A percentile compares a stretch with the other conserved stretches of the same genome.
Conservation (phyloP, 179 eudicot genomes). For the Gypsophila paniculata region DNA sequence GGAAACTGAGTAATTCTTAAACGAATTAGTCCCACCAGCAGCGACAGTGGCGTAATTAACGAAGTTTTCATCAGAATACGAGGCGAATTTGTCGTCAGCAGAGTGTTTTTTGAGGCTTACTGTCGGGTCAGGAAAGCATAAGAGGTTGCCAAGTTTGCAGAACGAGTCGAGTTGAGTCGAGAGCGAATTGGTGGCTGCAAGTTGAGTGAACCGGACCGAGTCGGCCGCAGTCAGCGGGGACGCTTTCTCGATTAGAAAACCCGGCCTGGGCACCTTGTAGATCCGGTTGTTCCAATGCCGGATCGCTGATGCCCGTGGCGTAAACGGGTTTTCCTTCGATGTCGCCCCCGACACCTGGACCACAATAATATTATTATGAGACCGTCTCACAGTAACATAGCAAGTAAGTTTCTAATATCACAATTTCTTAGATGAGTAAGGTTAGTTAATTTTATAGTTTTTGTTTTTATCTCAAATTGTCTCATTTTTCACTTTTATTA, state of each 20-base stretch:
- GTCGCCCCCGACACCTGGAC: slow-evolving; percentile 13
- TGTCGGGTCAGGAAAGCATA: slow-evolving; percentile 45
- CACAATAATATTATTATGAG: too few species aligned
- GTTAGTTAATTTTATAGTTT: too few species aligned
- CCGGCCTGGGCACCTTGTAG: slow-evolving; percentile 64
- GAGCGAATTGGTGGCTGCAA: slow-evolving; percentile 48
- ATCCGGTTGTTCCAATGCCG: slow-evolving; percentile 80
- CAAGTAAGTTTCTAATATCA: too few species aligned
- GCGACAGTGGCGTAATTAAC: slow-evolving; percentile 56
- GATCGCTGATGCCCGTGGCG: slow-evolving; percentile 50
- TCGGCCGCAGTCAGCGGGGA: slow-evolving; percentile 60
- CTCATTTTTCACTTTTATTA: too few species aligned
- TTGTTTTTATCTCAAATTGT: too few species aligned
- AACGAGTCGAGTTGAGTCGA: slow-evolving; percentile 48
- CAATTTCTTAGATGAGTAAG: too few species aligned
- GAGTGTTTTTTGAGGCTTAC: slow-evolving; percentile 37
- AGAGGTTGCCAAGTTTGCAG: slow-evolving; percentile 60
- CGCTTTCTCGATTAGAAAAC: slow-evolving; percentile 54
- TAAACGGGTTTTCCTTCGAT: slow-evolving; percentile 51
- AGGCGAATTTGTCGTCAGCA: slow-evolving; percentile 40
- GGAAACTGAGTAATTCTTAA: slow-evolving; percentile 57
- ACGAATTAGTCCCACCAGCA: slow-evolving; percentile 51
- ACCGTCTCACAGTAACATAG: too few species aligned
- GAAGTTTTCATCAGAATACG: slow-evolving; percentile 54
- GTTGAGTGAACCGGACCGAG: slow-evolving; percentile 45